A percentile compares a stretch with the other conserved stretches of the same genome.
Evolutionary conservation across 140 eudicot species (phyloP).

Genomic region (Artemisia princeps): DNA sequence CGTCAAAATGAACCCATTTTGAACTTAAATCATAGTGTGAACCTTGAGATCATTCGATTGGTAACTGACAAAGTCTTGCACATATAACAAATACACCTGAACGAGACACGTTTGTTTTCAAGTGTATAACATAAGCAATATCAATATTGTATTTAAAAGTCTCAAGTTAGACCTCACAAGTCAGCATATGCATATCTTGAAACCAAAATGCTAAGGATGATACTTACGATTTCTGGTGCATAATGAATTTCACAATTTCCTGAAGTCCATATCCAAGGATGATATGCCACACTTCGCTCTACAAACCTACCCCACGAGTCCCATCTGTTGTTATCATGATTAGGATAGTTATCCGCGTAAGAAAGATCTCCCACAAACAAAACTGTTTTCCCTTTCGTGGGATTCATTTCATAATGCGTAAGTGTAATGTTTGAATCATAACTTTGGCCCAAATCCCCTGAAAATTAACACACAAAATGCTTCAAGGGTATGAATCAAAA

Average conservation of each 20-base stretch:
- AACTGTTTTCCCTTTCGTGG: constrained; percentile 56
- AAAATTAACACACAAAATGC: constrained; percentile 18
- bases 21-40: too few species aligned
- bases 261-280: constrained; percentile 76
- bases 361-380: constrained; percentile 72
- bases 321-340: constrained; percentile 75
- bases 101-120: too few species aligned
- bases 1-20: too few species aligned
- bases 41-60: too few species aligned
- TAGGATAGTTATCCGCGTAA: constrained; percentile 66
- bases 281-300: constrained; percentile 68
- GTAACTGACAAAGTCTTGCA: too few species aligned
- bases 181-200: too few species aligned
- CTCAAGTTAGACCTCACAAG: not conserved
- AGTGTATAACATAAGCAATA: too few species aligned
- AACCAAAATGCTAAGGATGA: not conserved
- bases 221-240: constrained; percentile 58
- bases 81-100: too few species aligned
- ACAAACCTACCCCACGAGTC: constrained; percentile 76
- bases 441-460: constrained; percentile 82
- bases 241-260: constrained; percentile 73
- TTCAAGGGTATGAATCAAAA: not conserved
- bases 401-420: constrained; percentile 61
- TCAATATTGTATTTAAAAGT: too few species aligned
- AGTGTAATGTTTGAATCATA: constrained; percentile 64